phyloP scores from a whole-genome alignment of 192 early-diverging fungal genomes.

The Umbelopsis sp. region DNA sequence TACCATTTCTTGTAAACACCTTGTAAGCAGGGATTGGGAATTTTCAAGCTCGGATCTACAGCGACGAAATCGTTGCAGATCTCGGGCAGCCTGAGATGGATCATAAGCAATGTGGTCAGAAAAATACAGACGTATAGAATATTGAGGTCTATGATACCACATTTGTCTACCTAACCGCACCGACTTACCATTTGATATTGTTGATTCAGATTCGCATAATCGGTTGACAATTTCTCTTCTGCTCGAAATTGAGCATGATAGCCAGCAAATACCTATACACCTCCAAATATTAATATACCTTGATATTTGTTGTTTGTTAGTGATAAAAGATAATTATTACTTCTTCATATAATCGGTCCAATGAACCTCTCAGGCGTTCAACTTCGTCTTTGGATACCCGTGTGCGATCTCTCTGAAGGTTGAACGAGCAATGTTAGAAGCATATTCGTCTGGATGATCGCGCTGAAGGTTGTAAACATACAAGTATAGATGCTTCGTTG shows the following conservation, averaged over 20 bases:
- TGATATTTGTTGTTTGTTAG: background rate
- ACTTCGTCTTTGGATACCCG: background rate
- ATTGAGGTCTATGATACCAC: background rate
- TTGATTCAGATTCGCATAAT: background rate
- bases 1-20: background rate
- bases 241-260: slow-evolving; percentile 1
- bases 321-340: background rate
- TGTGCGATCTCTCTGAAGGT: background rate
- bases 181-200: slow-evolving; percentile 5
- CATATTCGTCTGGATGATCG: no score
- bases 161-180: background rate
- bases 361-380: background rate
- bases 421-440: no score
- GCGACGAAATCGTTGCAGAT: background rate
- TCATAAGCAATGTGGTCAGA: no score
- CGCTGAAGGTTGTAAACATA: background rate
- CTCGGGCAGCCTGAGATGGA: background rate
- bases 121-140: no score
- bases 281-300: background rate
- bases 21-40: background rate
- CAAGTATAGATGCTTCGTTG: background rate
- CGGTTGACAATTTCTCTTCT: background rate
- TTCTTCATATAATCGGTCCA: background rate
- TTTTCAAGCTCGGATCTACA: background rate
- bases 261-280: background rate